phyloP scores from a whole-genome alignment of 345 rosid species.

The Citrus inodora region DNA sequence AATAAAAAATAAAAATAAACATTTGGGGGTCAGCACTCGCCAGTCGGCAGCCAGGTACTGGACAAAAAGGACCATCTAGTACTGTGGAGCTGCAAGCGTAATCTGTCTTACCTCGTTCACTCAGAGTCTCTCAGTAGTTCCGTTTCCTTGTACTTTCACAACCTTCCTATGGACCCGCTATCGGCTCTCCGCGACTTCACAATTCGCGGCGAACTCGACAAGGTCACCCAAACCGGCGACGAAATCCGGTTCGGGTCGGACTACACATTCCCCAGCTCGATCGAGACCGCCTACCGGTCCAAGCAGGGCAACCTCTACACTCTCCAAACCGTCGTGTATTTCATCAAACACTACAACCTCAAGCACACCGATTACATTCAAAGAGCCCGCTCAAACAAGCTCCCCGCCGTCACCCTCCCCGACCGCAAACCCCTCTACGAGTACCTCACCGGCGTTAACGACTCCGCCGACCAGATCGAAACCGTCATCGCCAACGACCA shows the following conservation, averaged over 20 bases:
- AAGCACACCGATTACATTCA: slow-evolving; percentile 82
- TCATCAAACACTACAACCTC: slow-evolving; percentile 55
- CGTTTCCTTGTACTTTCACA: too few species aligned
- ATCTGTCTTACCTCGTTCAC: too few species aligned
- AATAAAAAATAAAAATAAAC: too few species aligned
- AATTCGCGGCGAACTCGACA: slow-evolving; percentile 53
- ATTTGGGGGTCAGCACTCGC: too few species aligned
- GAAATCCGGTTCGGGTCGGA: slow-evolving; percentile 67
- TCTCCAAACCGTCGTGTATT: slow-evolving; percentile 66
- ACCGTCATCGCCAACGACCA: not conserved
- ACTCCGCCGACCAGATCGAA: slow-evolving; percentile 59
- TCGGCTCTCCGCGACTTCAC: slow-evolving; percentile 80
- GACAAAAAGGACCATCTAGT: too few species aligned
- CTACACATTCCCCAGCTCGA: slow-evolving; percentile 56
- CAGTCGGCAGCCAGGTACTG: too few species aligned
- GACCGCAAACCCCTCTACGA: slow-evolving; percentile 87
- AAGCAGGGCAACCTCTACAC: slow-evolving; percentile 83
- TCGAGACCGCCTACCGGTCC: slow-evolving; percentile 80
- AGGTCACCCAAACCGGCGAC: slow-evolving; percentile 42
- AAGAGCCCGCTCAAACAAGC: slow-evolving; percentile 46
- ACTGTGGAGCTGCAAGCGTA: not conserved
- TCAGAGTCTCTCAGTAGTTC: too few species aligned
- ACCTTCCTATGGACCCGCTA: slow-evolving; percentile 54
- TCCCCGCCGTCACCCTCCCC: slow-evolving; percentile 68
- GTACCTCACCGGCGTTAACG: slow-evolving; percentile 68